A percentile compares a stretch with the other conserved stretches of the same genome.
Evolutionary conservation across 2,329 filamentous ascomycete species (phyloP).

Genomic region (Pseudocercospora pini-densiflorae): DNA sequence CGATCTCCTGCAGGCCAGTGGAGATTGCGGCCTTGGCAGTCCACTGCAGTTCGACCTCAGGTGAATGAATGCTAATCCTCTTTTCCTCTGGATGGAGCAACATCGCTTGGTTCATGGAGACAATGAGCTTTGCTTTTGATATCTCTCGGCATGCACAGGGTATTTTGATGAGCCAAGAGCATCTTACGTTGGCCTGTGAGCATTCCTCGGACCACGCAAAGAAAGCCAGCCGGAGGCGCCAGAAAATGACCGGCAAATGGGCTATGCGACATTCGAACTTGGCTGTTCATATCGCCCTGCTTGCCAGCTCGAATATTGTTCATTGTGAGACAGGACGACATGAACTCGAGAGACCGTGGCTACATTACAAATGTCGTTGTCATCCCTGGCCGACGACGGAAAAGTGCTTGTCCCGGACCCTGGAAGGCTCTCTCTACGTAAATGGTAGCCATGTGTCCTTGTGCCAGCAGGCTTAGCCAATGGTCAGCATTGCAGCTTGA

Average conservation of each 20-base stretch:
- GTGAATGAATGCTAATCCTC: not conserved
- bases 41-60: not conserved
- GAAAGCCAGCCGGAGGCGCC: not conserved
- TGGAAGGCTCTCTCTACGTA: not conserved
- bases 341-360: not conserved
- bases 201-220: not conserved
- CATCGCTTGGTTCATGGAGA: not conserved
- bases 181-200: not conserved
- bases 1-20: not conserved
- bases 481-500: too few relatives aligned
- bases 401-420: not conserved
- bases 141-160: not conserved
- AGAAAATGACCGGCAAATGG: not conserved
- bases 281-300: not conserved
- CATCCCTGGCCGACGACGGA: too few relatives aligned
- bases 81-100: too few relatives aligned
- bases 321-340: not conserved
- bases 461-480: too few relatives aligned
- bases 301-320: too few relatives aligned
- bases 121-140: not conserved
- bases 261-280: not conserved
- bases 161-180: not conserved
- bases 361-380: too few relatives aligned
- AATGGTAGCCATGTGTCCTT: too few relatives aligned
- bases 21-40: constrained; percentile 6